A percentile compares a stretch with the other conserved stretches of the same genome.
These are phyloP conservation scores for Anthoceros angustus DNA, from an alignment of 225 moss, liverwort and hornwort species.

Conservation along the genomic window DNA sequence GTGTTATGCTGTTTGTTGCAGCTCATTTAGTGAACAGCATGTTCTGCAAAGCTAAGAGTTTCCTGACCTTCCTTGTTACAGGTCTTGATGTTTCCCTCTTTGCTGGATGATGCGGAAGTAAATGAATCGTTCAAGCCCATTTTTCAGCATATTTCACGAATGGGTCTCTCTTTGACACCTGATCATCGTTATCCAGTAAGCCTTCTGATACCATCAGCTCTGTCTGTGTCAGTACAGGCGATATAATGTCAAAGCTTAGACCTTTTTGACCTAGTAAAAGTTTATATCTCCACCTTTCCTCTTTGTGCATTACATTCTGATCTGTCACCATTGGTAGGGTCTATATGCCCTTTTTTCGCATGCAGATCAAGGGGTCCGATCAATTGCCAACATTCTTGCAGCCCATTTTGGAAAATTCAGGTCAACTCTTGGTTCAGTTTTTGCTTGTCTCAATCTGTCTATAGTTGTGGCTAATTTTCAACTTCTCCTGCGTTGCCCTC, in stretches of 20 bases:
- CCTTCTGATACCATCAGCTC: background rate
- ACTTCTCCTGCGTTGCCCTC: background rate
- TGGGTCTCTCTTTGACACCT: slow-evolving; percentile 65
- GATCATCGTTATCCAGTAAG: slow-evolving; percentile 75
- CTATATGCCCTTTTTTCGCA: slow-evolving; percentile 82
- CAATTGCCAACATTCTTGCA: slow-evolving; percentile 68
- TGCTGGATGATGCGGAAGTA: slow-evolving; percentile 78
- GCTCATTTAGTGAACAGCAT: background rate
- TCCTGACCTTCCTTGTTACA: slow-evolving; percentile 15
- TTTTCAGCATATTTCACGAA: slow-evolving; percentile 60
- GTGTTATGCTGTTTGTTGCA: background rate
- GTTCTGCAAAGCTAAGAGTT: background rate
- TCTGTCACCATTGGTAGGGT: slow-evolving; percentile 25
- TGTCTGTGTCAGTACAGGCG: background rate
- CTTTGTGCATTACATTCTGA: background rate
- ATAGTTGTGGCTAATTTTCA: too few relatives aligned
- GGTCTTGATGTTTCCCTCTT: slow-evolving; percentile 74
- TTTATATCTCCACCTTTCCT: background rate
- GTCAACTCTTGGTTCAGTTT: slow-evolving; percentile 12
- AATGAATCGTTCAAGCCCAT: slow-evolving; percentile 53
- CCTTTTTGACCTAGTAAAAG: background rate
- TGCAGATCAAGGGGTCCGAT: slow-evolving; percentile 60
- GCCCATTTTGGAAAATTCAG: slow-evolving; percentile 65
- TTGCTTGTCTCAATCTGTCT: too few relatives aligned
- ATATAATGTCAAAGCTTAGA: background rate